Base-by-base conservation (phyloP, 768 basidiomycete genomes). In the Rhodotorula toruloides region DNA sequence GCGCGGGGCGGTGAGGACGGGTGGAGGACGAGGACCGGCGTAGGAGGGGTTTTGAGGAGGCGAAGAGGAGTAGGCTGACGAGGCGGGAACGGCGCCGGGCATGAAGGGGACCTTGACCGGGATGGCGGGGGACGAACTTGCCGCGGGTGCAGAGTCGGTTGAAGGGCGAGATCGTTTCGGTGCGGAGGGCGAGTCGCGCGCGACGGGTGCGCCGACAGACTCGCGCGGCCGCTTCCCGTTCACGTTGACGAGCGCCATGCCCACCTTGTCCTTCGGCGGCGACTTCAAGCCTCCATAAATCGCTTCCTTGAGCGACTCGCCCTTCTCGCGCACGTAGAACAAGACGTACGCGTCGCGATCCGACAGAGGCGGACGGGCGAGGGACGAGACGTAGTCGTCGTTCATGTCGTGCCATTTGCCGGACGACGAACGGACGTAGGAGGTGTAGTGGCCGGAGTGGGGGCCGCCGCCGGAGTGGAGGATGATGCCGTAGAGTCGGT, bases 361-460 rank as follows among this genome's bases (percentile, higher is more conserved):
- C 62, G 79, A 77, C 36, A 86, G 78, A 2, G 89, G 86, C 9
- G 82, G 71, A 17, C 31, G 27, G 71, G 74, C 6, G 34, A 32
- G 32, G 7, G 78, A 74, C 16, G 82, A 78, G 31, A 92, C 87
- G 52, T 80, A 80, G 36, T 92, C 90, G 76, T 99, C 96, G 79
- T 99, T 94, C 86, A 93, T 93, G 79, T 91, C 86, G 79, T 83
- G 86, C 93, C 93, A 99, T 42, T 79, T 79, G 17, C 85, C 86
- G 40, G 83, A 79, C 42, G 81, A 82, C 46, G 84, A 82, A 76
- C 86, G 89, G 74, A 96, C 85, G 73, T 84, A 86, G 25, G 93
- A 87, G 70, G 85, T 91, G 78, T 99, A 99, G 77, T 99, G 96
- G 8, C 96, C 96, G 3, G 89, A 93, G 75, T 96, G 90, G 21